A percentile compares a stretch with the other conserved stretches of the same genome.
phyloP scores from a whole-genome alignment of 768 basidiomycete genomes.

The Rhodotorula paludigena region DNA sequence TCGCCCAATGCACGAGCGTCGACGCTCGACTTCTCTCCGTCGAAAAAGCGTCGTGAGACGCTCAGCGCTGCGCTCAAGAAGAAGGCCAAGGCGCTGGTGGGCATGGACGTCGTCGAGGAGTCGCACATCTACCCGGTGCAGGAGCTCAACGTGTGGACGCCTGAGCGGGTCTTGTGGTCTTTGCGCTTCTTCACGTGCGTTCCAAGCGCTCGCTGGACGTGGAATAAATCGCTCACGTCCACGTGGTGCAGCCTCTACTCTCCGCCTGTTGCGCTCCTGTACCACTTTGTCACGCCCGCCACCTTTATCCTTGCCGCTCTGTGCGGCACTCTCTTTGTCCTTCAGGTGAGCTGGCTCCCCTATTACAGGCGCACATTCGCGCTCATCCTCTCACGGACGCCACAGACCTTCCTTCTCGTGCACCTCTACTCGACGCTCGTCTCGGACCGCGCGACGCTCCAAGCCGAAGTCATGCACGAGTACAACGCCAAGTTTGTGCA shows the following conservation, averaged over 20 bases:
- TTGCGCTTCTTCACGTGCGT: constrained; percentile 36
- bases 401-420: constrained; percentile 35
- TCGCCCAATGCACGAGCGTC: constrained; percentile 34
- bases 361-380: background rate
- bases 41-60: background rate
- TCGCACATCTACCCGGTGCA: constrained; percentile 28
- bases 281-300: constrained; percentile 34
- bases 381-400: background rate
- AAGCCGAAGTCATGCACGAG: constrained; percentile 39
- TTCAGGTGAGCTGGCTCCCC: constrained; percentile 17
- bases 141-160: constrained; percentile 39
- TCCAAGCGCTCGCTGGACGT: background rate
- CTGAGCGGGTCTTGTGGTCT: constrained; percentile 34
- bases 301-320: constrained; percentile 32
- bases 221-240: too few relatives aligned
- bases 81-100: constrained; percentile 3
- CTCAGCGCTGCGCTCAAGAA: background rate
- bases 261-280: constrained; percentile 38
- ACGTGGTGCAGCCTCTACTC: constrained; percentile 27
- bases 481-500: constrained; percentile 38
- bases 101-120: background rate
- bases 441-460: constrained; percentile 31
- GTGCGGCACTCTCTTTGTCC: constrained; percentile 3
- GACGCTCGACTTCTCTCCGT: constrained; percentile 24
- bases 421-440: constrained; percentile 33